Base-by-base conservation (phyloP, 805 yeast species). In the Candida awuae region DNA sequence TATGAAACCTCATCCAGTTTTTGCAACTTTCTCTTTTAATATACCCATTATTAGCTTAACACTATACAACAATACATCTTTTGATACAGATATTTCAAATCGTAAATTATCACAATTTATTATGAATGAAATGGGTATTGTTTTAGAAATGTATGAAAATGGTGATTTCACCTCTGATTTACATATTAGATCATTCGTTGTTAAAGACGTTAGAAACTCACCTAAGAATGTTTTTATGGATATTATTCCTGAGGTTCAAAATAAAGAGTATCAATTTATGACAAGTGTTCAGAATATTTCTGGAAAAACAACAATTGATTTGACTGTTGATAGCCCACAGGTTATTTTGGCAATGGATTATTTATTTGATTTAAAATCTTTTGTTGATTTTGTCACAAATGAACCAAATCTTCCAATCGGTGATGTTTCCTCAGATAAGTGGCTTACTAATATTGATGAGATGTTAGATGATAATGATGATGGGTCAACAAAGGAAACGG, bases 261-360 rank as follows among this genome's bases (percentile, higher is more conserved):
- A 77, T 26, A 76, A 71, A 2, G 75, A 76, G 17, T 67, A 82
- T 49, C 97, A 92, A 54, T 79, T 92, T 45, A 65, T 73, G 62
- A 76, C 83, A 2, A 65, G 67, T 15, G 65, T 73, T 0, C 49
- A 61, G 0, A 66, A 78, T 0, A 67, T 61, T 37, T 59, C 68
- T 27, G 66, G 74, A 5, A 70, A 23, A 12, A 33, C 40, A 4
- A 30, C 74, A 16, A 54, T 73, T 3, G 69, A 78, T 52, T 53
- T 82, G 4, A 75, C 86, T 0, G 70, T 90, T 9, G 94, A 85
- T 43, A 82, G 80, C 45, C 97, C 97, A 0, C 74, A 73, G 41
- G 71, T 82, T 9, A 77, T 92, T 35, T 56, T 92, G 21, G 96
- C 97, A 0, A 63, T 92, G 48, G 97, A 88, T 54, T 88, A 85